Evolutionary conservation across 129 eudicot genomes (phyloP), one percentile per base, ranked within the genome.

Genomic region (Helianthus tuberosus): DNA sequence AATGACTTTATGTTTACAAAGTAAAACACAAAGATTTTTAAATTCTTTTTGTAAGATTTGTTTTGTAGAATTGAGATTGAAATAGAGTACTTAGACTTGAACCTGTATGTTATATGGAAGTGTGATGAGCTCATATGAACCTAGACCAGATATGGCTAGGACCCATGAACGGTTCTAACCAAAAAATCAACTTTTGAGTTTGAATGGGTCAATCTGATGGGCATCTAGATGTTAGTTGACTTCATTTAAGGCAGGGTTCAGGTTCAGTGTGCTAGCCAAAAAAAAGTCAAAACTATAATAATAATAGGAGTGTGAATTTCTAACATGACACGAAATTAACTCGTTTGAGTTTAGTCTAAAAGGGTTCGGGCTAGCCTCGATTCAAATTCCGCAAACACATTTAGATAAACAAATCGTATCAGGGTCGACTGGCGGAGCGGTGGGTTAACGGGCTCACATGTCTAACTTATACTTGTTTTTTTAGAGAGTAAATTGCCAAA

Each of bases 1-100:
- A 64, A 46, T 80, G 74, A 15, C 58, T 17, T n/a, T 27, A 43
- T 14, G 47, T n/a, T 60, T 73, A 49, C 38, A 73, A 11, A 69
- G 73, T 46, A 59, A 3, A 68, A 43, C 44, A 68, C 59, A 46
- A 2, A 68, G 60, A 6, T 2, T 2, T 43, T 43, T 43, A 43
- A 9, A 32, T 32, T 76, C 16, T 57, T 51, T 55, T 58, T 66
- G 51, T 68, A 68, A 32, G 4, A 32, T 32, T 32, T 32, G 4
- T 32, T 32, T 32, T 32, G 36, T 32, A 32, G 32, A 32, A 3
- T 32, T 32, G 36, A 32, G 36, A 32, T 32, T 32, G 36, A 32
- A 32, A 58, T 1, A 4, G 48, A 74, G 69, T 62, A 49, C 70
- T 32, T 52, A 66, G 38, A 44, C 14, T 20, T 1, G 46, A 20